phyloP scores from a whole-genome alignment of 768 basidiomycete species.

The Atractiella rhizophila region DNA sequence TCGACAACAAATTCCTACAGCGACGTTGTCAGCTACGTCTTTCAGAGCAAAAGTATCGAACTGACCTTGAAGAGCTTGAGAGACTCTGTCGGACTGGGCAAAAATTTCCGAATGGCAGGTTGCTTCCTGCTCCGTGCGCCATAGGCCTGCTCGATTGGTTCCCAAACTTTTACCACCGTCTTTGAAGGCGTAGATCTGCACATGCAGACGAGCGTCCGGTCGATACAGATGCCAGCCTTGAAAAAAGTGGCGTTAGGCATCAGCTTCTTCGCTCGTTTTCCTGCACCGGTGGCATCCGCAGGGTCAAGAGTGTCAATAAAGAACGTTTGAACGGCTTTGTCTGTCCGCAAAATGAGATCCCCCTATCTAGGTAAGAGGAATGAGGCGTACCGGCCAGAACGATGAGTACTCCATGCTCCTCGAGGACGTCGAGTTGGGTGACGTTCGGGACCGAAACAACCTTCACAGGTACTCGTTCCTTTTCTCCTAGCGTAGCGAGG shows the following conservation, averaged over 20 bases:
- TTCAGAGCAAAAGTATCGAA: not conserved
- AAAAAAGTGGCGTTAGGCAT: conserved; percentile 93
- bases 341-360: conserved; percentile 23
- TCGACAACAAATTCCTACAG: conserved; percentile 35
- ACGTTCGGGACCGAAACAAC: conserved; percentile 74
- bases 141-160: conserved; percentile 71
- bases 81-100: conserved; percentile 86
- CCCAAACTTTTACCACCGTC: conserved; percentile 75
- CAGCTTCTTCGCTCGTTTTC: conserved; percentile 83
- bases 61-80: conserved; percentile 50
- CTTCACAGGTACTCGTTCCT: conserved; percentile 37
- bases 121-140: conserved; percentile 32
- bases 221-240: conserved; percentile 81
- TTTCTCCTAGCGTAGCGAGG: conserved; percentile 58
- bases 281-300: conserved; percentile 62
- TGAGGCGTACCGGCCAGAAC: conserved; percentile 66
- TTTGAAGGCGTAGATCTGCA: conserved; percentile 89
- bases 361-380: not conserved
- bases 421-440: conserved; percentile 79
- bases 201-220: conserved; percentile 74
- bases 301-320: conserved; percentile 77
- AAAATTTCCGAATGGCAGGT: conserved; percentile 57
- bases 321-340: conserved; percentile 87
- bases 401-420: conserved; percentile 80
- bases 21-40: conserved; percentile 8